Evolutionary conservation across 441 rosid species (phyloP), one percentile per base, ranked within the genome.

Genomic region (Euphorbia celastroides): DNA sequence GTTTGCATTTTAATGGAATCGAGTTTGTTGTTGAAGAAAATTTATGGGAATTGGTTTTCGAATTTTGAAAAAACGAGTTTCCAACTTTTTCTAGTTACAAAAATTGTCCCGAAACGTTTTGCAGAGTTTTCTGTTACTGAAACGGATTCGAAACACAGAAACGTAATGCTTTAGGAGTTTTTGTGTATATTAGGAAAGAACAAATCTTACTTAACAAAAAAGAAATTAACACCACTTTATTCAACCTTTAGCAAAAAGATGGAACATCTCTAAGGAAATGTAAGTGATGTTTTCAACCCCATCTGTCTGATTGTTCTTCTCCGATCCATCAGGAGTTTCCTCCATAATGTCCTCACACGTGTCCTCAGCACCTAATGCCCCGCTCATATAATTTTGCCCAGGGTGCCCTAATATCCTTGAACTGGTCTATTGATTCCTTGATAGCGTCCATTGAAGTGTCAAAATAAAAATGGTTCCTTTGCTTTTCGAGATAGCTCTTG

Each of bases 301-400:
- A 66, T 66, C 80, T 1, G 79, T 75, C 16, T 86, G 78, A 16
- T 74, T 69, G 42, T 71, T 42, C 81, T 86, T 85, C 70, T 77
- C 28, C 42, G 62, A 22, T n/a, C 85, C 88, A 12, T 77, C 88
- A 2, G 64, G 58, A 12, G 82, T 80, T 3, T 78, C 88, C 68
- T 88, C 80, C 46, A 90, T 88, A 6, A 90, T 93, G 48, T 92
- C 98, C 65, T 88, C 86, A 56, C 98, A 92, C n/a, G 95, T 90
- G 17, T 88, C 96, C 83, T 90, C 89, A 69, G 88, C 85, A n/a
- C 96, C 90, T 75, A 90, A 62, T 1, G 98, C 98, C 3, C 96
- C 92, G 75, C 97, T 90, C 93, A 92, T 85, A 89, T 93, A 87
- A 66, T 85, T 88, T 80, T 72, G 76, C 78, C 80, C 5, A 87